These are phyloP conservation scores for Paratinospora sagittata DNA, from an alignment of 164 flowering plant species.

Conservation along the genomic window DNA sequence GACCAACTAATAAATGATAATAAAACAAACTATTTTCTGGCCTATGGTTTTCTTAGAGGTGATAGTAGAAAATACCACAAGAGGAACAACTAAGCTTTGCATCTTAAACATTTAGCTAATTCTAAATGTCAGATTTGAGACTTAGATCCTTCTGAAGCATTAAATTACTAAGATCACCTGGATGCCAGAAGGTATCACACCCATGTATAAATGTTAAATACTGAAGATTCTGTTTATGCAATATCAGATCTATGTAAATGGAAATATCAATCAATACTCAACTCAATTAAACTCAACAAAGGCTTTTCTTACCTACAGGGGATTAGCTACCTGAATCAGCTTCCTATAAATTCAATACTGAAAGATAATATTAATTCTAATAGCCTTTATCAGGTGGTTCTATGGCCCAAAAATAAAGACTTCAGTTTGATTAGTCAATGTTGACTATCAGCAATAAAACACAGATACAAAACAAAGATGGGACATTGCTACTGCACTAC, in stretches of 20 bases:
- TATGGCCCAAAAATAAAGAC: background rate
- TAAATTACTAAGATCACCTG: background rate
- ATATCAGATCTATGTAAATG: background rate
- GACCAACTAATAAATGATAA: background rate
- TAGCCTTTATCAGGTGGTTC: background rate
- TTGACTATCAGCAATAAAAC: background rate
- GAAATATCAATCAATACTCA: background rate
- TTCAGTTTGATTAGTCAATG: background rate
- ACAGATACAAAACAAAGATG: background rate
- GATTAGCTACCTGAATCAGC: background rate
- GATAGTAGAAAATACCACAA: background rate
- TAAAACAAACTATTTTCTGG: background rate
- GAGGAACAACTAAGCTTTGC: background rate
- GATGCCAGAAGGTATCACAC: background rate
- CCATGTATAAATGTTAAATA: background rate
- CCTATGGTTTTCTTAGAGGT: background rate
- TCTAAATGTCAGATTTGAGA: background rate
- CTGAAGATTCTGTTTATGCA: background rate
- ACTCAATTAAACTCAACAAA: background rate
- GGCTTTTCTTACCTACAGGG: background rate
- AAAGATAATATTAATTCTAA: no score
- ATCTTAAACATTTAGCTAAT: background rate
- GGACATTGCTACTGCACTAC: background rate
- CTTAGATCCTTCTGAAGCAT: background rate
- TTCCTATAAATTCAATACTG: background rate